A percentile compares a stretch with the other conserved stretches of the same genome.
These are phyloP conservation scores for Cardamine resedifolia DNA, from an alignment of 345 rosid genomes.

Conservation along the genomic window DNA sequence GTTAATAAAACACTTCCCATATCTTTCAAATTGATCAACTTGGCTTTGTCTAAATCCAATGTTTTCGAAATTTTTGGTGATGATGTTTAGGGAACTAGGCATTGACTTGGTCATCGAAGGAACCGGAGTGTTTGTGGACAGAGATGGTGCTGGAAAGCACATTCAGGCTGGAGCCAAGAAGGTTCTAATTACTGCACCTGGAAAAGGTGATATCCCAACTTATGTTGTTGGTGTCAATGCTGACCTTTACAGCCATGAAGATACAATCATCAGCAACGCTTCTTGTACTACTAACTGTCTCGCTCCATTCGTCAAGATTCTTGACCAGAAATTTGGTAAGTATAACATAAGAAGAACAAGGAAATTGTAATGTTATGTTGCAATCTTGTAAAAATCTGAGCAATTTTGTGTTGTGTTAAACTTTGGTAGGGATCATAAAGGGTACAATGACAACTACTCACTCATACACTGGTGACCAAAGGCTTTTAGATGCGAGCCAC, in stretches of 20 bases:
- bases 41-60: background rate
- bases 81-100: conserved; percentile 63
- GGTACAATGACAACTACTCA: conserved; percentile 99
- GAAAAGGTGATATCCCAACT: conserved; percentile 97
- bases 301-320: conserved; percentile 98
- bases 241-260: conserved; percentile 64
- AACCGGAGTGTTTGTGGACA: conserved; percentile 94
- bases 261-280: conserved; percentile 93
- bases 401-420: conserved; percentile 10
- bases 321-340: conserved; percentile 93
- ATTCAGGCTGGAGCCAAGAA: conserved; percentile 93
- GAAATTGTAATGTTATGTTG: background rate
- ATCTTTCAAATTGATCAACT: background rate
- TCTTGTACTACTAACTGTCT: conserved; percentile 99
- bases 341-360: background rate
- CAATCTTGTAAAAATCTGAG: background rate
- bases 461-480: conserved; percentile 98
- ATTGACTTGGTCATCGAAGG: conserved; percentile 94
- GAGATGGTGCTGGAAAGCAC: conserved; percentile 97
- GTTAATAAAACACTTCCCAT: conserved; percentile 9
- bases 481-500: conserved; percentile 92
- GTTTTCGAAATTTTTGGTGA: no score
- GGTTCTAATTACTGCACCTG: conserved; percentile 94
- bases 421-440: conserved; percentile 78
- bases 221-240: conserved; percentile 95